Percentiles rank a stretch among this genome's conserved stretches.
phyloP scores from a whole-genome alignment of 176 grass and related monocot genomes.

The Oryza meridionalis region DNA sequence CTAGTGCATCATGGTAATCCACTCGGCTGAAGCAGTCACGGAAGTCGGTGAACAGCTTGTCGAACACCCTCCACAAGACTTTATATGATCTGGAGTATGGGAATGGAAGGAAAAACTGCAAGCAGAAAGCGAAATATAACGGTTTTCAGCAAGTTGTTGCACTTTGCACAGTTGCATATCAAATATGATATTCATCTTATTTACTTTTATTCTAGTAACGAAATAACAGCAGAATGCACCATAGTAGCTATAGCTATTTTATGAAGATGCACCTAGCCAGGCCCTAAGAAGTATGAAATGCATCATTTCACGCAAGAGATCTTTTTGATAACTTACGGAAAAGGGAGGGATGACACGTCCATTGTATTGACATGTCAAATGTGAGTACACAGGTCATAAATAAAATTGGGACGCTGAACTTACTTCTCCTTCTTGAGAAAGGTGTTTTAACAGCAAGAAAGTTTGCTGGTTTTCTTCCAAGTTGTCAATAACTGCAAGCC shows the following conservation, averaged over 20 bases:
- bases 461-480: constrained; percentile 86
- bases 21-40: constrained; percentile 72
- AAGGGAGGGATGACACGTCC: no score
- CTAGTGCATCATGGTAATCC: constrained; percentile 74
- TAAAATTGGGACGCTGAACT: constrained; percentile 37
- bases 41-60: constrained; percentile 96
- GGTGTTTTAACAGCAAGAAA: constrained; percentile 72
- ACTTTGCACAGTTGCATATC: background rate
- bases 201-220: background rate
- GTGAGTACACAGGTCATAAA: background rate
- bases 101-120: constrained; percentile 96
- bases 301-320: background rate
- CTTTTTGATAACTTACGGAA: no score
- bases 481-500: constrained; percentile 90
- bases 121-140: background rate
- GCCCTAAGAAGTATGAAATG: background rate
- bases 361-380: background rate
- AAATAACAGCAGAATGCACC: background rate
- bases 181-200: background rate
- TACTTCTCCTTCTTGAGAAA: constrained; percentile 92
- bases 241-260: constrained; percentile 11
- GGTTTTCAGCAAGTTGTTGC: constrained; percentile 3
- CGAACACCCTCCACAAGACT: constrained; percentile 89
- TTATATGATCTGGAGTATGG: constrained; percentile 88
- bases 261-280: background rate